These are phyloP conservation scores for Colletotrichum eremochloae DNA, from an alignment of 2,329 filamentous ascomycete genomes.

Conservation along the genomic window DNA sequence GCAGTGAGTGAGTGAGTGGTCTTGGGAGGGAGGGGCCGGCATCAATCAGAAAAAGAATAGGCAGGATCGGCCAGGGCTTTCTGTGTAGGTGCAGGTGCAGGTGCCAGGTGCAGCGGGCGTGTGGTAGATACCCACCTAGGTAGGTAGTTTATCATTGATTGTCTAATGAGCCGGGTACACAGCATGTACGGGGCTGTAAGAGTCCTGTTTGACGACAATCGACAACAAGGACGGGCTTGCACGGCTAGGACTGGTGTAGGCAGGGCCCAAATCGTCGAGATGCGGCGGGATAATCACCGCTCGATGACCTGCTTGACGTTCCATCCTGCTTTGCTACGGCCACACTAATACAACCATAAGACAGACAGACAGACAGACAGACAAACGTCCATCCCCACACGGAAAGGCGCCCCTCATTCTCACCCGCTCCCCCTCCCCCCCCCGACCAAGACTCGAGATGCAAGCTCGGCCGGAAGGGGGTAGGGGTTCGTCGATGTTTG, in stretches of 20 bases:
- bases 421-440: constrained; percentile 17
- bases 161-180: too few relatives aligned
- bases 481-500: constrained; percentile 28
- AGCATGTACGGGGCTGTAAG: too few relatives aligned
- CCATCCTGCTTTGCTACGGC: neutral
- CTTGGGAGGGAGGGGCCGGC: neutral
- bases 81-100: constrained; percentile 12
- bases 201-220: constrained; percentile 3
- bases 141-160: neutral
- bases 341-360: neutral
- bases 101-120: neutral
- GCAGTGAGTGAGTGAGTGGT: neutral
- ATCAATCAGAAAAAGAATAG: constrained; percentile 9
- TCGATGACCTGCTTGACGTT: neutral
- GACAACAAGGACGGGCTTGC: neutral
- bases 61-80: constrained; percentile 27
- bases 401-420: constrained; percentile 33
- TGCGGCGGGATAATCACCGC: constrained; percentile 1
- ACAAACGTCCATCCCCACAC: constrained; percentile 3
- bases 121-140: neutral
- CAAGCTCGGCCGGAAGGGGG: constrained; percentile 31
- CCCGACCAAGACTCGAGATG: constrained; percentile 19
- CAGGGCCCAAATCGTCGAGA: neutral
- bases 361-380: neutral
- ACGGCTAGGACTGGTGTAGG: neutral